Conservation (phyloP, 2,329 filamentous ascomycete genomes). For the Zarea fungicola region DNA sequence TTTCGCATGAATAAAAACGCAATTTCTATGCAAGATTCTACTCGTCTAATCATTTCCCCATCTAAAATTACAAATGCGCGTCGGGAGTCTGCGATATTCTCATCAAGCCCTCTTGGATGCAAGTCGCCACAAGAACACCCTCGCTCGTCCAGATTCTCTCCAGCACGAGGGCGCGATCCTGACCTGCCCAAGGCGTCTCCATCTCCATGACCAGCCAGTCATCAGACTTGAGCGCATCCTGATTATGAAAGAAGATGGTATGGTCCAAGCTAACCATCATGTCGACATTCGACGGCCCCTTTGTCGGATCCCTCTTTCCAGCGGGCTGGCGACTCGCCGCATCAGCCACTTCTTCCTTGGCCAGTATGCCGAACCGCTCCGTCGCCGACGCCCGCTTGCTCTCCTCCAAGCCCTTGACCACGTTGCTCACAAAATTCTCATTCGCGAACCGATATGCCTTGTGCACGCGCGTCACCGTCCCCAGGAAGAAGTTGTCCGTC, state of each 20-base stretch:
- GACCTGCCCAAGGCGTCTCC: constrained; percentile 12
- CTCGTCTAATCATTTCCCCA: too few relatives aligned
- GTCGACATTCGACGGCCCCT: not conserved
- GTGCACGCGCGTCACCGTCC: constrained; percentile 10
- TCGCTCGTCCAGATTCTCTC: constrained; percentile 9
- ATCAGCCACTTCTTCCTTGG: constrained; percentile 4
- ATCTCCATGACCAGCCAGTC: constrained; percentile 13
- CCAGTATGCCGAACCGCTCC: not conserved
- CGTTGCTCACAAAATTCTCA: not conserved
- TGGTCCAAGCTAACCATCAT: constrained; percentile 13
- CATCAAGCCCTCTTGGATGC: constrained; percentile 7
- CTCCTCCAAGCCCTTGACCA: not conserved
- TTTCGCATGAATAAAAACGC: too few relatives aligned
- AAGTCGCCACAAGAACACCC: constrained; percentile 4
- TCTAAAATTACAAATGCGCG: not conserved
- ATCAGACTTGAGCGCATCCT: not conserved
- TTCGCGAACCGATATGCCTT: constrained; percentile 3
- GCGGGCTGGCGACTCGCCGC: not conserved
- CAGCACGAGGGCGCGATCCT: constrained; percentile 8
- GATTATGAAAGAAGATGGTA: constrained; percentile 11
- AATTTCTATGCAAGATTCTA: too few relatives aligned
- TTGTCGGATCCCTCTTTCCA: not conserved
- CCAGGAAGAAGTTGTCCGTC: constrained; percentile 12
- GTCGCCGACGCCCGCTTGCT: not conserved
- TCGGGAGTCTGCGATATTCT: not conserved